A percentile compares a stretch with the other conserved stretches of the same genome.
phyloP scores from a whole-genome alignment of 169 alveolate species.

The Sarcocystis neurona region DNA sequence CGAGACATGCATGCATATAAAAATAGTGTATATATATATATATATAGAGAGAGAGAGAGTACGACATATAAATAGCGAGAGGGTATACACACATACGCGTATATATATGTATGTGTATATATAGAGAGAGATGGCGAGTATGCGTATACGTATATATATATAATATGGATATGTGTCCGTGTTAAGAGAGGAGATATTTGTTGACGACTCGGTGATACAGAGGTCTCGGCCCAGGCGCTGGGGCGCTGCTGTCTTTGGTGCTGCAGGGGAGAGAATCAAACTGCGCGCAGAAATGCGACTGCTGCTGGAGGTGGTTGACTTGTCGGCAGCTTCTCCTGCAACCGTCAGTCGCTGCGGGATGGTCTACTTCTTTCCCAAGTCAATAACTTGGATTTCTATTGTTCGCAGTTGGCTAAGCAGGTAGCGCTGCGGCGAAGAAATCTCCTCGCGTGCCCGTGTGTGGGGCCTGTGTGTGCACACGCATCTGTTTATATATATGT shows the following conservation, averaged over 20 bases:
- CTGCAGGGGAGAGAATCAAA: slow-evolving; percentile 88
- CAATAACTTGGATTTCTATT: slow-evolving; percentile 92
- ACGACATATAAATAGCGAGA: too few species aligned
- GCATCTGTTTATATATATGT: too few species aligned
- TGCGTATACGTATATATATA: background rate
- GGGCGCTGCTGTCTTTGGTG: background rate
- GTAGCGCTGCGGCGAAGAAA: slow-evolving; percentile 66
- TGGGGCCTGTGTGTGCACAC: slow-evolving; percentile 76
- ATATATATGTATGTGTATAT: background rate
- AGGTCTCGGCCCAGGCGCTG: too few species aligned
- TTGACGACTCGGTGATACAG: too few species aligned
- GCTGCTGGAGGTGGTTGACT: slow-evolving; percentile 90
- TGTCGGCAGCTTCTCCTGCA: slow-evolving; percentile 95
- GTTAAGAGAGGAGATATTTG: too few species aligned
- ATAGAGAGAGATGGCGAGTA: background rate
- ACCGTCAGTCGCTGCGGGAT: slow-evolving; percentile 96
- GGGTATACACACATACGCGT: background rate
- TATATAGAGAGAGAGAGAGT: too few species aligned
- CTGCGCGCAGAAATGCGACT: slow-evolving; percentile 92
- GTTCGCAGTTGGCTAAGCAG: slow-evolving; percentile 88
- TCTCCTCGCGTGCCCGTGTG: slow-evolving; percentile 76
- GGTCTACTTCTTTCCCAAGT: slow-evolving; percentile 89
- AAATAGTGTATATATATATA: too few species aligned
- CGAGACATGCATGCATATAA: too few species aligned
- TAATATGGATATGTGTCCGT: too few species aligned